Base-by-base conservation (phyloP, 2,329 filamentous ascomycete species). In the Fusarium fujikuroi region DNA sequence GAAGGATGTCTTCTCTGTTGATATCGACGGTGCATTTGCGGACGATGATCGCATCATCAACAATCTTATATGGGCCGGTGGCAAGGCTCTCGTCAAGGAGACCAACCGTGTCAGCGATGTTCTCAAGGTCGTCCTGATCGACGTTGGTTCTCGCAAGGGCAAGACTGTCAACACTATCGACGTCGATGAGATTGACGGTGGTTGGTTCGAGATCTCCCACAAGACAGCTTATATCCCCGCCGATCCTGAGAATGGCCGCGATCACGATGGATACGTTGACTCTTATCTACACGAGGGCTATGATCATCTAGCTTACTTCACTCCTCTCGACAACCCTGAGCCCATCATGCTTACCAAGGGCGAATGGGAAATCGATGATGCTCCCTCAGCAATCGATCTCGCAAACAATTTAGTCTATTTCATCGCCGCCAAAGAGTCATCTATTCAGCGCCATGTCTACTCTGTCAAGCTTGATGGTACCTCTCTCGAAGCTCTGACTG, bases 181-280 rank as follows among this genome's bases (percentile, higher is more conserved):
- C 80, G 90, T 98, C 54, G 89, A 91, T 73, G 87, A 92, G 64
- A 86, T 98, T n/a, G 96, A 99, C 80, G 95, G 95, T 28, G 97
- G 96, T 39, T 99, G 96, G 96, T 95, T 98, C 77, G 96, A 99
- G 83, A 94, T 97, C 46, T 94, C 94, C 2, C 92, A 97, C 77
- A 90, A 92, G 46, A 97, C 95, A 7, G 91, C 86, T 19, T 98
- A 92, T 79, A 92, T 99, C 64, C 96, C 96, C 4, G 93, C 94
- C 7, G 94, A 98, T 80, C 88, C 92, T 28, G 81, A 84, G 16
- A 94, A 93, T 70, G 93, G 93, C 19, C 91, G 95, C 28, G 86
- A 89, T 4, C 83, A 95, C 9, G 95, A 98, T 81, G 96, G 96
- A 28, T 99, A 99, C 78, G 91, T 99, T 70, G 96, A 99, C 81